phyloP scores from a whole-genome alignment of 2,329 filamentous ascomycete genomes.

The Parascedosporium putredinis region DNA sequence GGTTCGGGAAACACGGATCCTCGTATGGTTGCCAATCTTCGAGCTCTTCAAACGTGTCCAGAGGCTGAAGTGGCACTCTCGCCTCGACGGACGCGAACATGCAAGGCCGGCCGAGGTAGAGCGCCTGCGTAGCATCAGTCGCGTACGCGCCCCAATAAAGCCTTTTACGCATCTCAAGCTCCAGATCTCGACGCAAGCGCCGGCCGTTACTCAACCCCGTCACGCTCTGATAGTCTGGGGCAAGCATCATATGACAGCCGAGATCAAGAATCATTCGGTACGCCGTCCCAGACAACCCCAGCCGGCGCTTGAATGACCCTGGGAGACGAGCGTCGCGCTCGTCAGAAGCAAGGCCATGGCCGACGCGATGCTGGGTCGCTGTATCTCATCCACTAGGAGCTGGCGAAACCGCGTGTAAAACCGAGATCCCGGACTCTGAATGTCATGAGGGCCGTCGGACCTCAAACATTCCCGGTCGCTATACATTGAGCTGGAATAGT shows the following conservation, averaged over 20 bases:
- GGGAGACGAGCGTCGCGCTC: constrained; percentile 21
- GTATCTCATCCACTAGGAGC: constrained; percentile 22
- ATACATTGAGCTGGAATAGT: constrained; percentile 26
- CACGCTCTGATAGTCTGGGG: constrained; percentile 17
- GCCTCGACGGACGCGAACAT: constrained; percentile 22
- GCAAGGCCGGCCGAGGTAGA: constrained; percentile 23
- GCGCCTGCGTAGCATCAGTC: constrained; percentile 21
- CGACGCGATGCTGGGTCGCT: constrained; percentile 26
- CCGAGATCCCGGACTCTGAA: constrained; percentile 21
- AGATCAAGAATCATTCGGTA: constrained; percentile 29
- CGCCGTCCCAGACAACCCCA: constrained; percentile 25
- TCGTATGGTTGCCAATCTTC: constrained; percentile 24
- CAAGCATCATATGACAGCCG: constrained; percentile 24
- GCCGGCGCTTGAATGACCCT: constrained; percentile 23
- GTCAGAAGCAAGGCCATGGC: constrained; percentile 23
- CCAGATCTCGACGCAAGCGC: constrained; percentile 17
- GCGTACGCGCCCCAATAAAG: constrained; percentile 25
- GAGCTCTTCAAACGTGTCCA: constrained; percentile 24
- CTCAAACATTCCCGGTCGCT: constrained; percentile 25
- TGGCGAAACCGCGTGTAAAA: constrained; percentile 28
- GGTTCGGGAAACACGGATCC: constrained; percentile 11
- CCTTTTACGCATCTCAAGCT: constrained; percentile 23
- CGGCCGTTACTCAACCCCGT: constrained; percentile 9
- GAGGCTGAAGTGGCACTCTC: constrained; percentile 19
- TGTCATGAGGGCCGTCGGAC: constrained; percentile 21